Evolutionary conservation across 495 filamentous ascomycete species (phyloP), one percentile per base, ranked within the genome.

Genomic region (Aspergillus sclerotioniger): DNA sequence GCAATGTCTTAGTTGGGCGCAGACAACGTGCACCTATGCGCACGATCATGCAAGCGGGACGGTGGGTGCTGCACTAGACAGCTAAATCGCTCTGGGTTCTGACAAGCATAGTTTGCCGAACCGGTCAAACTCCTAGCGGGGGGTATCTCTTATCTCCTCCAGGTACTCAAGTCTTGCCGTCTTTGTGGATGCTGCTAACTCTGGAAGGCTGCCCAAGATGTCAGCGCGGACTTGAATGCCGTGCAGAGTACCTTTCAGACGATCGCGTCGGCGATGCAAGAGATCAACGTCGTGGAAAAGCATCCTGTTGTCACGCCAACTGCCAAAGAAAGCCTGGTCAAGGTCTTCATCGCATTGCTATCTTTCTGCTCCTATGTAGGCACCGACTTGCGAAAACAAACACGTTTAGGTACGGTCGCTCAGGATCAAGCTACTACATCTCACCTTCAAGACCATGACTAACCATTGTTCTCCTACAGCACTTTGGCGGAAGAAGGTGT

Each of bases 21-120:
- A 41, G 37, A 41, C 37, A 41, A 41, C 37, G n/a, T 41, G 37
- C 37, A 41, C 37, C n/a, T 41, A 41, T 41, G 37, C 37, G n/a
- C 37, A 41, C 13, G 37, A 41, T n/a, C 37, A 41, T n/a, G 37
- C 37, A n/a, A 41, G 37, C 37, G 37, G 37, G 8, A 41, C 37
- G n/a, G 37, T 41, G 37, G n/a, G 37, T 41, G 13, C n/a, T 41
- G 5, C 5, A 41, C 37, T 2, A n/a, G n/a, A 7, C 37, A n/a
- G 25, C 2, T 25, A 5, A 6, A 41, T 6, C 13, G n/a, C n/a
- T 6, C 12, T 1, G 37, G 5, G 12, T 13, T n/a, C 37, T 41
- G 13, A 41, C 37, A 41, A 41, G 12, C 13, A 6, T 41, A 41
- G 37, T 41, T 41, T n/a, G 37, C 7, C 5, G 37, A 41, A 41